Evolutionary conservation across 164 flowering plant genomes (phyloP), one percentile per base, ranked within the genome.

Genomic region (Tinospora cordifolia): DNA sequence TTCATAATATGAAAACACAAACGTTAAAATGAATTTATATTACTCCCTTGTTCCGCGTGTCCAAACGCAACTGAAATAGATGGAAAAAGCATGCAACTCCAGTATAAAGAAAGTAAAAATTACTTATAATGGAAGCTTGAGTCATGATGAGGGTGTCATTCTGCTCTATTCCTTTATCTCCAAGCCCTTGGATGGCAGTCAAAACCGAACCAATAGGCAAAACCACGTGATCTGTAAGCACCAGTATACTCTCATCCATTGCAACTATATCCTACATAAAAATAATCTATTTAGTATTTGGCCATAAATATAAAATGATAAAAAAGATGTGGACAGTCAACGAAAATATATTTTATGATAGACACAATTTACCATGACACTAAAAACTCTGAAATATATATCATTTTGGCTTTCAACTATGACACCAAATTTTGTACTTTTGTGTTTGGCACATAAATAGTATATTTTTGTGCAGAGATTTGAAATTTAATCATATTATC

Each of bases 61-160:
- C 40, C 68, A 65, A 22, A 15, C 10, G 40, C 49, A 21, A 22
- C 46, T 65, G n/a, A 67, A 67, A 67, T 13, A 21, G 25, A 47
- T 67, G 25, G 34, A 7, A 30, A 27, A 63, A 15, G 39, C 66
- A 30, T 27, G 38, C 68, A 65, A 40, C 15, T 38, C 34, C 10
- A n/a, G 11, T 30, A 27, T 27, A 19, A 10, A 27, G 10, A 3
- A 27, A 41, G 8, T 47, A 36, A 47, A 47, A 62, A 59, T 66
- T 82, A 86, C 91, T 80, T 65, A 87, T 44, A 17, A 76, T 70
- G 36, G 87, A 81, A 54, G 83, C 91, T 78, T 86, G 91, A 51
- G 91, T 90, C 67, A 90, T 78, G 71, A 88, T 77, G 34, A 78
- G 77, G 21, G 87, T 84, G 71, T 86, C 85, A 70, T 74, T 70